These are phyloP conservation scores for Coemansia sp. DNA, from an alignment of 192 early-diverging fungal species.

Conservation along the genomic window DNA sequence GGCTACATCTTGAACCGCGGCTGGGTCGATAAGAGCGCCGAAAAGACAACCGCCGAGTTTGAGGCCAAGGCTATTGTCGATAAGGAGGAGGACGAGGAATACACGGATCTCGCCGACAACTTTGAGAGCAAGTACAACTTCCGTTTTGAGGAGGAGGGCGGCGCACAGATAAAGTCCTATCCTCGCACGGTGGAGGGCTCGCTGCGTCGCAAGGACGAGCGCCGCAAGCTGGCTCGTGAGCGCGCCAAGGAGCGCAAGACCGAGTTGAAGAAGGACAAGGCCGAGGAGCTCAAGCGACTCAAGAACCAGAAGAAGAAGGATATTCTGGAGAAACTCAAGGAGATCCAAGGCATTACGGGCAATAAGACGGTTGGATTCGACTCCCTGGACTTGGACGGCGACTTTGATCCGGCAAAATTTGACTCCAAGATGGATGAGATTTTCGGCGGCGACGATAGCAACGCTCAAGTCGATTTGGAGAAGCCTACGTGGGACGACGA, in stretches of 20 bases:
- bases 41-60: constrained; percentile 63
- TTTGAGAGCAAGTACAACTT: constrained; percentile 94
- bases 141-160: constrained; percentile 86
- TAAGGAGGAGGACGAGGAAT: constrained; percentile 74
- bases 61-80: constrained; percentile 65
- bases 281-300: constrained; percentile 85
- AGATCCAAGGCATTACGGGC: constrained; percentile 86
- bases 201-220: constrained; percentile 79
- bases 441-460: constrained; percentile 52
- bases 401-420: constrained; percentile 87
- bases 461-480: constrained; percentile 53
- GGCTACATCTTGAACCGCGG: constrained; percentile 91
- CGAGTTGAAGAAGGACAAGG: constrained; percentile 66
- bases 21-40: constrained; percentile 83
- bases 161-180: constrained; percentile 68
- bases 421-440: constrained; percentile 81
- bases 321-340: constrained; percentile 73
- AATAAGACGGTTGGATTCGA: constrained; percentile 70
- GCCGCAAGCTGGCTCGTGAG: constrained; percentile 74
- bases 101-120: constrained; percentile 75
- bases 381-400: constrained; percentile 81
- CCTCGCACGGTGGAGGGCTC: constrained; percentile 80
- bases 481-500: constrained; percentile 91
- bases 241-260: constrained; percentile 69
- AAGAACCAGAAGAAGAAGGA: constrained; percentile 92